Percentiles rank a stretch among this genome's conserved stretches.
Evolutionary conservation across 73 alveolate genomes (phyloP).

Genomic region (Paramecium biaurelia): DNA sequence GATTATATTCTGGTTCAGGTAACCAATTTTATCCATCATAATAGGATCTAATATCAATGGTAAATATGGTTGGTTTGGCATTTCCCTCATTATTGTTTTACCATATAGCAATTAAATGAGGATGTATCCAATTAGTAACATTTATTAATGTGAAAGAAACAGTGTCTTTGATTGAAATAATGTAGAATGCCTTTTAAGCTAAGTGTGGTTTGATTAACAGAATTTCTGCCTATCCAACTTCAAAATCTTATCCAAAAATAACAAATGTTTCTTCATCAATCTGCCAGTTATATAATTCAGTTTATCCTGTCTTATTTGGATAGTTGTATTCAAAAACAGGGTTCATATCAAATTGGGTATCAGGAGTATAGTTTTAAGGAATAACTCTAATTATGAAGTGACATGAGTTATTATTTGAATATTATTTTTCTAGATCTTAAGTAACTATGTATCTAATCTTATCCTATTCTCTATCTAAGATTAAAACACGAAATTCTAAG

Average conservation of each 20-base stretch:
- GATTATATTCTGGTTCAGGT: not conserved
- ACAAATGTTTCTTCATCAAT: not conserved
- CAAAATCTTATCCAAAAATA: conserved; percentile 40
- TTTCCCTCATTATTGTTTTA: conserved; percentile 11
- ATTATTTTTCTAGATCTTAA: not conserved
- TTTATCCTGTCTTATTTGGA: not conserved
- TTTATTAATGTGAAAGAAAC: not conserved
- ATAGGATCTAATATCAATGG: not conserved
- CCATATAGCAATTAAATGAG: conserved; percentile 30
- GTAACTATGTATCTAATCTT: not conserved
- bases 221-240: not conserved
- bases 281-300: not conserved
- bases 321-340: not conserved
- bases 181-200: not conserved
- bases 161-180: not conserved
- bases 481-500: not conserved
- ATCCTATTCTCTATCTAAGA: not conserved
- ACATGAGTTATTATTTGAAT: not conserved
- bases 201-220: not conserved
- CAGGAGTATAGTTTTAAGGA: not conserved
- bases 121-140: conserved; percentile 32
- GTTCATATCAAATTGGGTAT: not conserved
- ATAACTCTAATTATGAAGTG: not conserved
- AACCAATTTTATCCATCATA: not conserved
- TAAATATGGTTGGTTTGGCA: conserved; percentile 15